phyloP scores from a whole-genome alignment of 768 basidiomycete species.

The Leccinellum luteum region DNA sequence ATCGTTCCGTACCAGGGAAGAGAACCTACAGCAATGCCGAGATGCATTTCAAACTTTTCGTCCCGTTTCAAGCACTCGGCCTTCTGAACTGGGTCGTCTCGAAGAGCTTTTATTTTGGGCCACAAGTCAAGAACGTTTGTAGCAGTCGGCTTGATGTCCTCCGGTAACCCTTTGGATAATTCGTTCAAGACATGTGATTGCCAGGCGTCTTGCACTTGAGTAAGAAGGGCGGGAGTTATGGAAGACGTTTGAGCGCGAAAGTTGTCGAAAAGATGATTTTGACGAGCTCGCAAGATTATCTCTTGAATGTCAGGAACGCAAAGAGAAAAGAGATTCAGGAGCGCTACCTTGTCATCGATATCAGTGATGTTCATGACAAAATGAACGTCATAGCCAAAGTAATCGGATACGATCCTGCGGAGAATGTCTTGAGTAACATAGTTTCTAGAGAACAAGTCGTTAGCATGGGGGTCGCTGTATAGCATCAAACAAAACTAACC shows the following conservation, averaged over 20 bases:
- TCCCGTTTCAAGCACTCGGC: constrained; percentile 70
- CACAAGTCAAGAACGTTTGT: constrained; percentile 56
- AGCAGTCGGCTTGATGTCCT: constrained; percentile 41
- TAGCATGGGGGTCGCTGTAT: background rate
- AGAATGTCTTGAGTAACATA: constrained; percentile 47
- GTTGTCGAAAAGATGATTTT: constrained; percentile 64
- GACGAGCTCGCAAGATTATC: constrained; percentile 93
- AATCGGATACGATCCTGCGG: constrained; percentile 83
- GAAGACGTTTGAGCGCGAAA: constrained; percentile 53
- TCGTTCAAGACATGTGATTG: constrained; percentile 57
- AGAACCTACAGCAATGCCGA: constrained; percentile 67
- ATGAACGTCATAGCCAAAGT: constrained; percentile 96
- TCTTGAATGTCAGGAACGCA: constrained; percentile 31
- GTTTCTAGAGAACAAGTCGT: constrained; percentile 57
- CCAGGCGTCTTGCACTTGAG: constrained; percentile 63
- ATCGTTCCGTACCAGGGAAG: constrained; percentile 6
- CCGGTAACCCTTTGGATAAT: constrained; percentile 62
- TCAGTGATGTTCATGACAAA: constrained; percentile 99
- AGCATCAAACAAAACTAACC: constrained; percentile 43
- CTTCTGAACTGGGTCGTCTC: constrained; percentile 61
- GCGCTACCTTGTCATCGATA: constrained; percentile 93
- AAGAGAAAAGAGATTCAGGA: background rate
- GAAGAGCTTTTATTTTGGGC: constrained; percentile 48
- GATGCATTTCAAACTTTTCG: constrained; percentile 92
- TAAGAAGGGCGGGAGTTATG: constrained; percentile 58